phyloP scores from a whole-genome alignment of 164 flowering plant genomes.

The Magnolia officinalis region DNA sequence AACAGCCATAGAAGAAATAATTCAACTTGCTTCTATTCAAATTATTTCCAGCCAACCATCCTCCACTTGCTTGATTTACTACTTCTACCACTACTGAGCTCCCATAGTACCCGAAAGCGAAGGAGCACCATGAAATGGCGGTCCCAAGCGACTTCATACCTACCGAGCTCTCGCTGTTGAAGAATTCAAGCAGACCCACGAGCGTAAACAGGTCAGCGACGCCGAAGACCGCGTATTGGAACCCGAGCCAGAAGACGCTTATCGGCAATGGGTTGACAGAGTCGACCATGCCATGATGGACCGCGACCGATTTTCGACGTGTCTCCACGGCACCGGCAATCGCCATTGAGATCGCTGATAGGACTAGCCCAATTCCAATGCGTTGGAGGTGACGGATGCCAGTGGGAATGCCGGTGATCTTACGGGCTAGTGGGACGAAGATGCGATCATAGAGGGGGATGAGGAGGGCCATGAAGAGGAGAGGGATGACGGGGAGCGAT shows the following conservation, averaged over 20 bases:
- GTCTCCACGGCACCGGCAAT: conserved; percentile 51
- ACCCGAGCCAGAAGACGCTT: conserved; percentile 60
- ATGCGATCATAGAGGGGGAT: conserved; percentile 60
- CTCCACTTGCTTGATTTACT: conserved; percentile 61
- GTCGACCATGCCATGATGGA: conserved; percentile 50
- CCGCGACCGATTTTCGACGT: conserved; percentile 43
- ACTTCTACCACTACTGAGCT: conserved; percentile 63
- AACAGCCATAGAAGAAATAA: conserved; percentile 69
- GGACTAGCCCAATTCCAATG: conserved; percentile 55
- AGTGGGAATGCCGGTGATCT: conserved; percentile 54
- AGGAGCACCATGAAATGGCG: conserved; percentile 57
- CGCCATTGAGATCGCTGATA: conserved; percentile 61
- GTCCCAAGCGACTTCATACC: conserved; percentile 65
- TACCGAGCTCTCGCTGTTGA: conserved; percentile 58
- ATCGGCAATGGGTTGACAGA: conserved; percentile 45
- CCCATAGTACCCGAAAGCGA: conserved; percentile 59
- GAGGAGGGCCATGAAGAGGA: conserved; percentile 43
- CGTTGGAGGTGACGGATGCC: conserved; percentile 64
- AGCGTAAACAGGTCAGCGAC: conserved; percentile 67
- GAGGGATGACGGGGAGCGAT: conserved; percentile 59
- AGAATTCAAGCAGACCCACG: conserved; percentile 68
- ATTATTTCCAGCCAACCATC: conserved; percentile 66
- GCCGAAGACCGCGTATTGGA: conserved; percentile 61
- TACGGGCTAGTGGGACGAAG: conserved; percentile 55
- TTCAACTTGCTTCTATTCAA: conserved; percentile 57